phyloP scores from a whole-genome alignment of 2,329 filamentous ascomycete species.

The Bretziella fagacearum region DNA sequence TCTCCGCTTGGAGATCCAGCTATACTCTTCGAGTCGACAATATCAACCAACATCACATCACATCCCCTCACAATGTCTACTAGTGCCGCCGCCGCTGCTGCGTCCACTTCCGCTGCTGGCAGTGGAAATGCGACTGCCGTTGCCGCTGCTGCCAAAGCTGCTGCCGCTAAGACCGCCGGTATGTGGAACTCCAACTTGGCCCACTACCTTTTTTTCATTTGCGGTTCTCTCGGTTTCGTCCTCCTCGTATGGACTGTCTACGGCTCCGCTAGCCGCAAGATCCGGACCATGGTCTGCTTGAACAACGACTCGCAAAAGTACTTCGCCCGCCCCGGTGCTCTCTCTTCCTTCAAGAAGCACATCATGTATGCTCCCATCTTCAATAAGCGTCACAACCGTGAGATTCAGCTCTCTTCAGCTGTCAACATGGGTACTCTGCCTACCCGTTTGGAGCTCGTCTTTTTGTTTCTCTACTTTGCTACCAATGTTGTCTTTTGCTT shows the following conservation, averaged over 20 bases:
- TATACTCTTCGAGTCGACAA: not conserved
- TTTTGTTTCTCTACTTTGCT: constrained; percentile 38
- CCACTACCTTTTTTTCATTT: constrained; percentile 44
- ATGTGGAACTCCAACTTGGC: constrained; percentile 37
- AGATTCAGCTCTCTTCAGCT: constrained; percentile 44
- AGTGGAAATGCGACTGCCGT: constrained; percentile 8
- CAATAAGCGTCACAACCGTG: constrained; percentile 49
- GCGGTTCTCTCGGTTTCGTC: constrained; percentile 43
- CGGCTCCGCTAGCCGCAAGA: constrained; percentile 44
- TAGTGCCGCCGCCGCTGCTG: constrained; percentile 5
- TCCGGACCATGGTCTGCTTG: constrained; percentile 58
- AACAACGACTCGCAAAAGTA: constrained; percentile 66
- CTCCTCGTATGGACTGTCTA: constrained; percentile 51
- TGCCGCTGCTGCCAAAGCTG: constrained; percentile 17
- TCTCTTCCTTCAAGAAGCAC: constrained; percentile 16
- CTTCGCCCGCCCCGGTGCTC: constrained; percentile 29
- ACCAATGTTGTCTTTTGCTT: constrained; percentile 54
- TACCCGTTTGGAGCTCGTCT: constrained; percentile 42
- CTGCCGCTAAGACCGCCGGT: constrained; percentile 19
- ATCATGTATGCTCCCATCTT: constrained; percentile 44
- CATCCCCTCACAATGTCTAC: constrained; percentile 7
- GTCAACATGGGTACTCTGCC: constrained; percentile 46
- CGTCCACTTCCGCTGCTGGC: constrained; percentile 13
- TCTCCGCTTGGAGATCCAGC: not conserved
- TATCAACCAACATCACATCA: not conserved